Evolutionary conservation across 345 rosid genomes (phyloP), one percentile per base, ranked within the genome.

Genomic region (Populus euphratica): DNA sequence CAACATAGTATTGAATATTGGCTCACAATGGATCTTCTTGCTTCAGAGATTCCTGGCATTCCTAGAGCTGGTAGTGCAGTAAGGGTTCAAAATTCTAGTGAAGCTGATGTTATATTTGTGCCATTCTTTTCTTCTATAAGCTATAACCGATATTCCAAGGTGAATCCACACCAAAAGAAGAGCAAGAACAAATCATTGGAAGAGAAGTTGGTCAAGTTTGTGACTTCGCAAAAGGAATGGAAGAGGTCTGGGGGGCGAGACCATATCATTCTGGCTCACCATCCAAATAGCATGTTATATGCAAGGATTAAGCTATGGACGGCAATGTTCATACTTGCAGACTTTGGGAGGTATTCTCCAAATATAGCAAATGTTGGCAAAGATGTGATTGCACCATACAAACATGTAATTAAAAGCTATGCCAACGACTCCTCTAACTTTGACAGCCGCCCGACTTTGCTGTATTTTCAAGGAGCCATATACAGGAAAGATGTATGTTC

Each of bases 401-500:
- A 89, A 82, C 98, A 96, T 73, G 84, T 94, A 49, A 86, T 94
- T 69, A 86, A 77, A 72, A 86, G 83, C 47, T 92, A 90, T 35
- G 81, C 8, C 25, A 87, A 90, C 62, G 99, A 96, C 80, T 69
- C 87, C 8, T 90, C 94, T 16, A 88, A 81, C 39, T 94, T 91
- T 70, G 91, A 89, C 61, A 84, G 79, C 82, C 96, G 98, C 65
- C 90, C 90, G 5, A 87, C 89, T 52, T 85, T 96, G 87, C 90
- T 96, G 8, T 96, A 90, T 88, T 96, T 96, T 62, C 98, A 92
- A 87, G 99, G 99, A 54, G 97, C 98, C 81, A 94, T 96, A 79
- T 86, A 94, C 84, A 87, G 99, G 70, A 96, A 96, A 91, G 97
- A 89, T 84, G 99, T 93, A 79, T 73, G 97, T 86, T 23, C 63